These are phyloP conservation scores for Apiospora saccharicola DNA, from an alignment of 2,329 filamentous ascomycete genomes.

Conservation along the genomic window DNA sequence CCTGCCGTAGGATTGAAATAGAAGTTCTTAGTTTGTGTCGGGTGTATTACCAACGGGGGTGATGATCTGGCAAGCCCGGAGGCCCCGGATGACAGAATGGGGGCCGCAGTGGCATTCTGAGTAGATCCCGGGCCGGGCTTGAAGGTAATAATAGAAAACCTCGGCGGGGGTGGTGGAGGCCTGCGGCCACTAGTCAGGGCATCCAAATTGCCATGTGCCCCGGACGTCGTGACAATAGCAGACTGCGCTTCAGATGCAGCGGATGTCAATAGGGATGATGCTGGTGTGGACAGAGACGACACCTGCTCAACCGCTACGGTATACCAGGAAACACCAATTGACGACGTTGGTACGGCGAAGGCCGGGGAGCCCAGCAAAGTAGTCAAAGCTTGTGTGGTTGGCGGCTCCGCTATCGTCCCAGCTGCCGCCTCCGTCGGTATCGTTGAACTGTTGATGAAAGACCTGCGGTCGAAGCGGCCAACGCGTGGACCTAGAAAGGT, in stretches of 20 bases:
- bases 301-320: not conserved
- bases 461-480: constrained; percentile 31
- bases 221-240: not conserved
- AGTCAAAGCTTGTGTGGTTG: not conserved
- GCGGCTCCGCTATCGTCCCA: not conserved
- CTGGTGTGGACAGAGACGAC: not conserved
- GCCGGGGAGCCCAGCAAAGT: not conserved
- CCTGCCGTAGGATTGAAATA: constrained; percentile 7
- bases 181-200: not conserved
- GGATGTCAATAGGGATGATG: not conserved
- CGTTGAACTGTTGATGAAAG: constrained; percentile 28
- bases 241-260: not conserved
- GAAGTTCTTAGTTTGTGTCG: constrained; percentile 7
- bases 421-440: constrained; percentile 30
- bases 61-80: not conserved
- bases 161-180: not conserved
- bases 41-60: not conserved
- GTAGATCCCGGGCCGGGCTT: constrained; percentile 3
- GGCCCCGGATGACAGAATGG: not conserved
- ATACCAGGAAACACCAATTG: not conserved
- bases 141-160: constrained; percentile 5
- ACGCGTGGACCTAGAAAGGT: constrained; percentile 29
- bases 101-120: constrained; percentile 1
- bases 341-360: not conserved
- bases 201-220: not conserved